Conservation (phyloP, 805 yeast genomes). For the Candida easanensis region DNA sequence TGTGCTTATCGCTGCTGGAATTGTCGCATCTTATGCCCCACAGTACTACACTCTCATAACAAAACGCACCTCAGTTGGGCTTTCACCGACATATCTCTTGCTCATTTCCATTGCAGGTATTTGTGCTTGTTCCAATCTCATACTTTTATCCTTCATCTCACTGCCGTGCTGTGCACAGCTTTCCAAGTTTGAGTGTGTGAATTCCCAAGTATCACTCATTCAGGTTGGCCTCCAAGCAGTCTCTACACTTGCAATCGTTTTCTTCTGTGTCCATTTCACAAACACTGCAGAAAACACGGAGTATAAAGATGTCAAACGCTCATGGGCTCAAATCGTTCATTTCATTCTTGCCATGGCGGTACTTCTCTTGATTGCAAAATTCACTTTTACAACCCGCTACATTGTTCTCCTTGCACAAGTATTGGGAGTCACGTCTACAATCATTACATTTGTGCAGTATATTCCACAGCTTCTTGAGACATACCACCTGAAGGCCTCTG, state of each 20-base stretch:
- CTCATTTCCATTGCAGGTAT: slow-evolving; percentile 71
- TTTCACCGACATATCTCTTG: slow-evolving; percentile 68
- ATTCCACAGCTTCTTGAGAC: slow-evolving; percentile 80
- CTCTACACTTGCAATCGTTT: slow-evolving; percentile 56
- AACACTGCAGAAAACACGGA: slow-evolving; percentile 39
- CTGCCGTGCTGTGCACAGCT: slow-evolving; percentile 56
- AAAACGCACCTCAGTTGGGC: slow-evolving; percentile 70
- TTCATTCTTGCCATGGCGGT: slow-evolving; percentile 35
- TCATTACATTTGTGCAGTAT: slow-evolving; percentile 66
- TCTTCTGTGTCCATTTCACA: slow-evolving; percentile 51
- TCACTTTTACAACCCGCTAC: slow-evolving; percentile 11
- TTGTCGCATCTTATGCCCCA: slow-evolving; percentile 68
- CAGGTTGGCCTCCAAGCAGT: slow-evolving; percentile 65
- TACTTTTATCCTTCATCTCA: slow-evolving; percentile 58
- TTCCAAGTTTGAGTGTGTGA: slow-evolving; percentile 55
- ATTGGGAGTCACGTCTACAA: slow-evolving; percentile 64
- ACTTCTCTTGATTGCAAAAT: slow-evolving; percentile 32
- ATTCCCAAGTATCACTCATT: slow-evolving; percentile 60
- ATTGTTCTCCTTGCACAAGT: slow-evolving; percentile 47
- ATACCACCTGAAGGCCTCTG: slow-evolving; percentile 65
- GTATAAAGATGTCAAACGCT: slow-evolving; percentile 37
- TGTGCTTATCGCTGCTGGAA: slow-evolving; percentile 58
- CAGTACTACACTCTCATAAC: slow-evolving; percentile 61
- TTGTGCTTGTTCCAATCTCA: slow-evolving; percentile 63
- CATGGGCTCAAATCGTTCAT: slow-evolving; percentile 38